Evolutionary conservation across 805 yeast genomes (phyloP).

Genomic region (Lipomyces kockii): DNA sequence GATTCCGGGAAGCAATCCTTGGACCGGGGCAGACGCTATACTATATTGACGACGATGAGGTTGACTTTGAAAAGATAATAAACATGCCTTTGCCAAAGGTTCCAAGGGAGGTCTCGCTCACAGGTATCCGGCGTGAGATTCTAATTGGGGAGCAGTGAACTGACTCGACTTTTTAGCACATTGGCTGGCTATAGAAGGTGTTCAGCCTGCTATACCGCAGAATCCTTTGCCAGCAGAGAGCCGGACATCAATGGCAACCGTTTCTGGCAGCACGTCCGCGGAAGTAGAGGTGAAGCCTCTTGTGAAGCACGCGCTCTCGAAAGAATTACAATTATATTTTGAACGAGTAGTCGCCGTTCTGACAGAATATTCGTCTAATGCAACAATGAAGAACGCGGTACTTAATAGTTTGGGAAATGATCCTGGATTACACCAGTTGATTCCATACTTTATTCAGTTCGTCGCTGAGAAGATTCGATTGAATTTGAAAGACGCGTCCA

Average conservation of each 20-base stretch:
- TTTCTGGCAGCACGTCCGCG: constrained; percentile 49
- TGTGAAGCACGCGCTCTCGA: constrained; percentile 92
- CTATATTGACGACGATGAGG: constrained; percentile 87
- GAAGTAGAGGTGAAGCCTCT: constrained; percentile 78
- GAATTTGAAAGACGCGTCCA: constrained; percentile 71
- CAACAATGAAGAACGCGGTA: constrained; percentile 71
- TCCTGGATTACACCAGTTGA: constrained; percentile 94
- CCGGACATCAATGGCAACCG: constrained; percentile 15
- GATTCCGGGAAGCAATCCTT: constrained; percentile 84
- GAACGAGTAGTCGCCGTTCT: constrained; percentile 86
- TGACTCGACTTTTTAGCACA: constrained; percentile 38
- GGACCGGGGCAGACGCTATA: constrained; percentile 93
- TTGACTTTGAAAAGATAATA: constrained; percentile 90
- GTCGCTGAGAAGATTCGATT: constrained; percentile 92
- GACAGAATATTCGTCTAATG: constrained; percentile 57
- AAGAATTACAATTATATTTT: constrained; percentile 90
- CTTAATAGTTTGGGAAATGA: constrained; percentile 82
- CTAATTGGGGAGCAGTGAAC: not conserved
- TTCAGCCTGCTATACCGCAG: constrained; percentile 96
- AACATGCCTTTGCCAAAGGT: constrained; percentile 95
- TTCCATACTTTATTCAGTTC: constrained; percentile 95
- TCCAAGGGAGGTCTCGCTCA: constrained; percentile 88
- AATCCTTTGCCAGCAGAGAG: constrained; percentile 61
- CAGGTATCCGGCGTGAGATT: constrained; percentile 62
- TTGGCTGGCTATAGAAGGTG: constrained; percentile 98